These are phyloP conservation scores for Leccinum holopus DNA, from an alignment of 1,284 basidiomycete genomes.

Conservation along the genomic window DNA sequence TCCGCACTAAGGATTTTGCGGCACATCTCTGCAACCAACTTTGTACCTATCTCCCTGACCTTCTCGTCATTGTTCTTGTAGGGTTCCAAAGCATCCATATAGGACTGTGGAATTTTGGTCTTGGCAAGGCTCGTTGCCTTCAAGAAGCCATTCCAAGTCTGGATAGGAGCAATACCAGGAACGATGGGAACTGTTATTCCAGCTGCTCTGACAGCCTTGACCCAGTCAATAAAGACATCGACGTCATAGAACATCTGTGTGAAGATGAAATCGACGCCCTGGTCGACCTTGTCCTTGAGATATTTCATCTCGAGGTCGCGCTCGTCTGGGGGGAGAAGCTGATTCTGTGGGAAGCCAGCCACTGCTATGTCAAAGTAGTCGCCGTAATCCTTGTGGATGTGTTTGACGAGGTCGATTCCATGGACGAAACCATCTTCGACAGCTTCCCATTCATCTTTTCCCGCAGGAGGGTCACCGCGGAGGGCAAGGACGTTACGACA, in stretches of 20 bases:
- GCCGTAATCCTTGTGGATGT: constrained; percentile 79
- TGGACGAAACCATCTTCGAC: constrained; percentile 87
- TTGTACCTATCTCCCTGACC: constrained; percentile 86
- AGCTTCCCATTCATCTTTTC: constrained; percentile 88
- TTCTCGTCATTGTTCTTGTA: constrained; percentile 91
- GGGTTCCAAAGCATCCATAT: constrained; percentile 83
- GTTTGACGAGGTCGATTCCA: constrained; percentile 86
- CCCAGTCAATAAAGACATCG: constrained; percentile 84
- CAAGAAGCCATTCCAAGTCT: constrained; percentile 96
- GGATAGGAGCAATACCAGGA: constrained; percentile 96
- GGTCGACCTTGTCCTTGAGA: constrained; percentile 86
- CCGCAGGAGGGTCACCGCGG: constrained; percentile 89
- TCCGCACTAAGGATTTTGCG: constrained; percentile 73
- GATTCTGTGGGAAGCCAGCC: constrained; percentile 84
- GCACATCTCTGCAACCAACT: constrained; percentile 88
- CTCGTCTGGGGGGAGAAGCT: constrained; percentile 66
- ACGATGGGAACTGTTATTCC: constrained; percentile 95
- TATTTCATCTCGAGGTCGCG: constrained; percentile 81
- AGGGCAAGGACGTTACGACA: constrained; percentile 96
- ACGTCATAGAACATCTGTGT: constrained; percentile 97
- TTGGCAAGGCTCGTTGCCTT: constrained; percentile 89
- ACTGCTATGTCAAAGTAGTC: constrained; percentile 96
- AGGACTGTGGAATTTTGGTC: constrained; percentile 78
- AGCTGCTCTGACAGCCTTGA: constrained; percentile 75
- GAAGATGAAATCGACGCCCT: constrained; percentile 88